Base-by-base conservation (phyloP, 2,329 filamentous ascomycete genomes). In the Neonectria hederae region DNA sequence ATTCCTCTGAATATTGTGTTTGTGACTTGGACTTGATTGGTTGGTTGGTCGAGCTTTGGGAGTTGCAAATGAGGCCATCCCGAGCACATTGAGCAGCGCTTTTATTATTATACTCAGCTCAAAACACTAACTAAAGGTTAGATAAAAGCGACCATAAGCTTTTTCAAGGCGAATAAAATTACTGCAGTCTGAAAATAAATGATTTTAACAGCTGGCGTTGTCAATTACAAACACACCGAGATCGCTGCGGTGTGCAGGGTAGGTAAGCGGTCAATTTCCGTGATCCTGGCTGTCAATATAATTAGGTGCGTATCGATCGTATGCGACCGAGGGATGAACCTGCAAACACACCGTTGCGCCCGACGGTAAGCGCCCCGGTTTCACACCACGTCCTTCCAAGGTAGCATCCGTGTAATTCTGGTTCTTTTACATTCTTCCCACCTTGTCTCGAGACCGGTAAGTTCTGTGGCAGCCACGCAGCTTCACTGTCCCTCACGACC, bases 1-100 rank as follows among this genome's bases (percentile, higher is more conserved):
- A 58, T 73, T 69, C 59, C 56, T 69, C 19, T 24, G 5, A 32
- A 17, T 42, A 7, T 22, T 54, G 40, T 48, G 4, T 17, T 49
- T 56, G 40, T 28, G 19, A 22, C 19, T 19, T 54, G 52, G 14
- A 13, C 10, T 14, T 26, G 30, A n/a, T 40, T 26, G 30, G 14
- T 24, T 26, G 11, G 17, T 14, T 32, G 13, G 5, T 32, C 11
- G 10, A 32, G 10, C 9, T 32, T 32, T 5, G 0, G 2, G 30
- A 32, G 4, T 26, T 4, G 4, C 24, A 26, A 26, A 13, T 4
- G 30, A 32, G 28, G 28, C 28, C 9, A 28, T 28, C 28, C 9
- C 28, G 2, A 28, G 2, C 10, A 9, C 10, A 9, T 28, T 28
- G 28, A 28, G 1, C 5, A 28, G 10, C 28, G 5, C 7, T 28